These are phyloP conservation scores for Pisolithus albus DNA, from an alignment of 768 basidiomycete genomes.

Conservation along the genomic window DNA sequence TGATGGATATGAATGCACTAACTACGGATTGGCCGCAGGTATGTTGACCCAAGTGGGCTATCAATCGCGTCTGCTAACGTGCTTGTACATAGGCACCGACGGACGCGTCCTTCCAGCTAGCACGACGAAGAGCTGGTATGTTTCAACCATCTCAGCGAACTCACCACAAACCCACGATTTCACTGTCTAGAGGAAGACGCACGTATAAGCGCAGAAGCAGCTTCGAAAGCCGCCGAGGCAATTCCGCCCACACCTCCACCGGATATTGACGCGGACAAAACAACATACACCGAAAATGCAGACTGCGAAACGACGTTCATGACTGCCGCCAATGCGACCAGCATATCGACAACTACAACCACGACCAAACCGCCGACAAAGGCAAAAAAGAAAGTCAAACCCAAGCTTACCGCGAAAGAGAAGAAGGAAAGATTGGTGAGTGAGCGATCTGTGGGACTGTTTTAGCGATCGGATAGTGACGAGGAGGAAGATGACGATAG, in stretches of 20 bases:
- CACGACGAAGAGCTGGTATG: slow-evolving; percentile 55
- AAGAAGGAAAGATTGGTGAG: slow-evolving; percentile 75
- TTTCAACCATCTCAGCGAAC: not conserved
- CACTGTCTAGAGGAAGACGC: slow-evolving; percentile 50
- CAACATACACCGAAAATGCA: slow-evolving; percentile 23
- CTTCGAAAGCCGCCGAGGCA: slow-evolving; percentile 32
- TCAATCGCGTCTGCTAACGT: not conserved
- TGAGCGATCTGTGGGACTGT: not conserved
- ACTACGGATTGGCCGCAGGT: slow-evolving; percentile 93
- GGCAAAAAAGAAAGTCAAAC: slow-evolving; percentile 53
- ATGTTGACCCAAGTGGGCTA: slow-evolving; percentile 8
- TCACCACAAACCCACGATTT: not conserved
- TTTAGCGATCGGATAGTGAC: not conserved
- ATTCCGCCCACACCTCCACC: slow-evolving; percentile 24
- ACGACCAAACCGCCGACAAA: slow-evolving; percentile 35
- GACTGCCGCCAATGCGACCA: slow-evolving; percentile 10
- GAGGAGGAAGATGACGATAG: slow-evolving; percentile 45
- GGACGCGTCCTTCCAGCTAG: slow-evolving; percentile 52
- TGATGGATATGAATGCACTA: slow-evolving; percentile 90
- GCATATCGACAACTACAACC: slow-evolving; percentile 25
- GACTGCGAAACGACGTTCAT: slow-evolving; percentile 32
- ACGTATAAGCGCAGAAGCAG: slow-evolving; percentile 43
- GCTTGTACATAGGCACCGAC: slow-evolving; percentile 44
- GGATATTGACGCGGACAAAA: slow-evolving; percentile 24
- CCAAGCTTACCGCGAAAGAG: slow-evolving; percentile 69